phyloP scores from a whole-genome alignment of 352 stramenopile species.

The Pythium utonaiense region DNA sequence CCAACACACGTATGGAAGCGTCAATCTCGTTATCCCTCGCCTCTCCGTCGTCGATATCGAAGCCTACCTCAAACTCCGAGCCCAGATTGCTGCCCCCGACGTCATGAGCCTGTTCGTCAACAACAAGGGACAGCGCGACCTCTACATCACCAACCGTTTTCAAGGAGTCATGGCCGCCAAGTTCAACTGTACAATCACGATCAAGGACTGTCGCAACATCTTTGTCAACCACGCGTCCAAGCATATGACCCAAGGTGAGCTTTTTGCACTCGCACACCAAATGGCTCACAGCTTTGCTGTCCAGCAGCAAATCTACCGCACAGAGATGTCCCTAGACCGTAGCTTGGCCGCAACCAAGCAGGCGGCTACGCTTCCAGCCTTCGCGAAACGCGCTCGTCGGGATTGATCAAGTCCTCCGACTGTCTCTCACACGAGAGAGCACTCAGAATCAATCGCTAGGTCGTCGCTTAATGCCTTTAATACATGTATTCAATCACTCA shows the following conservation, averaged over 20 bases:
- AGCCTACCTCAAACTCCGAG: neutral
- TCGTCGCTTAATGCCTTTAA: no score
- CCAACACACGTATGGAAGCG: neutral
- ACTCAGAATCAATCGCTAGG: no score
- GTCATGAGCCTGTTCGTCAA: neutral
- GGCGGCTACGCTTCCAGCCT: no score
- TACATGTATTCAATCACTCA: no score
- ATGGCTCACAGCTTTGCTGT: neutral
- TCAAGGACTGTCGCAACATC: neutral
- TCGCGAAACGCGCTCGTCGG: no score
- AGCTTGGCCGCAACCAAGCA: no score
- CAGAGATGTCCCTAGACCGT: no score
- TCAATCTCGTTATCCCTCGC: neutral
- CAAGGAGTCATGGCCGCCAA: neutral
- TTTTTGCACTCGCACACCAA: neutral
- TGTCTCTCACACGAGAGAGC: no score
- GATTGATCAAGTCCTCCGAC: no score
- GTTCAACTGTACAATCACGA: neutral
- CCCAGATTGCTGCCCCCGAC: neutral
- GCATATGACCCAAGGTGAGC: neutral
- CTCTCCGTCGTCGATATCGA: neutral
- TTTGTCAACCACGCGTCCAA: neutral
- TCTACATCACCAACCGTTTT: neutral
- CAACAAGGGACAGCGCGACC: neutral
- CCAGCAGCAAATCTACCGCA: neutral